Evolutionary conservation across 345 rosid genomes (phyloP).

Genomic region (Corymbia maculata): DNA sequence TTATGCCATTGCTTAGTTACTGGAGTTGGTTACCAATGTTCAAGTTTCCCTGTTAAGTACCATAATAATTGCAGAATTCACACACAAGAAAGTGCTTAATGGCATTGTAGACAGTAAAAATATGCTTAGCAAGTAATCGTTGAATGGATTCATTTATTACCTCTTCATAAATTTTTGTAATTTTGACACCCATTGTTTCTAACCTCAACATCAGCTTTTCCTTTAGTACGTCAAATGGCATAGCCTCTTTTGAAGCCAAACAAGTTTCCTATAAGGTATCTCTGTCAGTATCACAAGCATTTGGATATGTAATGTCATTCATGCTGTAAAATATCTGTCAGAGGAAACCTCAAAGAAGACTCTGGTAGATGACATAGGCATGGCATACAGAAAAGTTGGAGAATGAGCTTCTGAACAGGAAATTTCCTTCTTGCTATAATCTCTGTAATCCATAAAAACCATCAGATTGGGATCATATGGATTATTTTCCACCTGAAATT

Average conservation of each 20-base stretch:
- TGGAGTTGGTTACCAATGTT: background rate
- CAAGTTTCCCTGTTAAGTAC: background rate
- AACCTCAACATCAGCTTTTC: slow-evolving; percentile 70
- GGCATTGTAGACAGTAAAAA: background rate
- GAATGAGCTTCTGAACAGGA: slow-evolving; percentile 48
- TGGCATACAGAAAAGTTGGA: slow-evolving; percentile 87
- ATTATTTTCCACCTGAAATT: slow-evolving; percentile 74
- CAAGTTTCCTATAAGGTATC: slow-evolving; percentile 74
- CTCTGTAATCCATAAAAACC: slow-evolving; percentile 99
- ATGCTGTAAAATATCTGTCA: background rate
- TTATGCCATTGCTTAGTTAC: background rate
- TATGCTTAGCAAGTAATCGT: background rate
- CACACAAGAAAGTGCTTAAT: background rate
- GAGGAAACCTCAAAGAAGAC: slow-evolving; percentile 79
- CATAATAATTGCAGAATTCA: background rate
- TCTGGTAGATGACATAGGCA: slow-evolving; percentile 82
- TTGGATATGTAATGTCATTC: background rate
- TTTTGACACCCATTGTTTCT: slow-evolving; percentile 61
- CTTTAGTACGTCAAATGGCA: slow-evolving; percentile 80
- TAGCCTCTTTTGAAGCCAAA: slow-evolving; percentile 85
- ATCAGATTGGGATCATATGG: slow-evolving; percentile 90
- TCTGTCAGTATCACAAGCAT: background rate
- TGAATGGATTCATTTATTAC: slow-evolving; percentile 15
- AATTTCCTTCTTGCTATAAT: slow-evolving; percentile 43
- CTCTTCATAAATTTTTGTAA: slow-evolving; percentile 77